A percentile compares a stretch with the other conserved stretches of the same genome.
Conservation (phyloP, 1,284 basidiomycete species). For the Bjerkandera adusta region DNA sequence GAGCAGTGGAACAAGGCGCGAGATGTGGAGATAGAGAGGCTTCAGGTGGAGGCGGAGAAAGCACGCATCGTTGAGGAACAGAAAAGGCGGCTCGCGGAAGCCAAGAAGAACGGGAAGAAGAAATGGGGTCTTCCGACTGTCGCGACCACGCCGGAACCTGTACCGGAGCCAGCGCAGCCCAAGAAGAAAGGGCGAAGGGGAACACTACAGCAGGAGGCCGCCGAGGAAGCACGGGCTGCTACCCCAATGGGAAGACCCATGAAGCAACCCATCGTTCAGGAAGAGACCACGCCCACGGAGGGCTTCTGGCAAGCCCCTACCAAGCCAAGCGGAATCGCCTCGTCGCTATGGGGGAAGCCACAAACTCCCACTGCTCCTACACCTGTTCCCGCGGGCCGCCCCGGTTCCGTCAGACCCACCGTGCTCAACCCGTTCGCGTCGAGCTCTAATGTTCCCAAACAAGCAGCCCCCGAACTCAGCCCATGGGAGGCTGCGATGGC, state of each 20-base stretch:
- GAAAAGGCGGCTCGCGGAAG: constrained; percentile 7
- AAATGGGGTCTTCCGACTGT: no score
- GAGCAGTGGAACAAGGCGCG: constrained; percentile 12
- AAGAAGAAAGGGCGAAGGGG: constrained; percentile 3
- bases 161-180: background rate
- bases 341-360: no score
- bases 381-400: no score
- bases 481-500: constrained; percentile 2
- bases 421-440: no score
- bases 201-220: background rate
- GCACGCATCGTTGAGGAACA: constrained; percentile 2
- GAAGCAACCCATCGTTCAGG: no score
- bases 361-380: no score
- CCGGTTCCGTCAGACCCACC: no score
- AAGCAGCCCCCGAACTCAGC: background rate
- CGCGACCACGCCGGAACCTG: no score
- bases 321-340: no score
- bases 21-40: constrained; percentile 11
- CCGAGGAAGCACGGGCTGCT: background rate
- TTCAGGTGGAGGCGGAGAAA: constrained; percentile 5
- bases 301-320: no score
- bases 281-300: no score
- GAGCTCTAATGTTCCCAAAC: no score
- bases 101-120: constrained; percentile 8
- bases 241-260: background rate